Evolutionary conservation across 2,329 filamentous ascomycete genomes (phyloP), one percentile per base, ranked within the genome.

Genomic region (Trichoderma pleuroti): DNA sequence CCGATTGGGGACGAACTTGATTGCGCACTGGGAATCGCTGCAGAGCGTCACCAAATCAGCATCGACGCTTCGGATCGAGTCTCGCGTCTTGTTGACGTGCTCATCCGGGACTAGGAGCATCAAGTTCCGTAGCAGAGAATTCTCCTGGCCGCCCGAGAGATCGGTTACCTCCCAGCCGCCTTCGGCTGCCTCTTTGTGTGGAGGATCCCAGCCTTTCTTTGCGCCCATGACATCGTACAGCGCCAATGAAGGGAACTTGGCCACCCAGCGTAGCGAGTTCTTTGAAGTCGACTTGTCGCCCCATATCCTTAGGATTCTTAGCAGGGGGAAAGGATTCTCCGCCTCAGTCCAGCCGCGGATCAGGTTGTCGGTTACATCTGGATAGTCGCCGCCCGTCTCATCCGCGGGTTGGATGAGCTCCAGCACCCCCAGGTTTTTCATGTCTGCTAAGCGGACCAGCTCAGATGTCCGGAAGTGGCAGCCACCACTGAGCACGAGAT

Each of bases 371-470:
- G 74, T 84, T 7, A 86, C 74, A 4, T 78, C 76, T 8, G 82
- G 82, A 36, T 82, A 82, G 30, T 72, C 67, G 30, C 72, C 71
- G 5, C 72, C 68, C 26, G 76, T 57, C 46, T 76, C 74, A 32
- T 80, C 78, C 1, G 75, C 73, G 1, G 81, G 81, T 71, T 84
- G 80, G 16, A 85, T 77, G 26, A 87, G 78, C 74, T 86, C 84
- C 14, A 87, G 79, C 3, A 84, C 79, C 10, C 81, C 84, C 5
- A 87, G 80, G 64, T 86, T 87, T 32, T 78, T 80, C 73, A 86
- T 78, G 5, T 80, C 74, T 0, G 82, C 74, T 36, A 87, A 76
- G 21, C 74, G 75, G 2, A 85, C 72, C 32, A 86, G 74, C 63
- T 86, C 83, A 24, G 78, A 75, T 1, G 79, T 78, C 6, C 69